Base-by-base conservation (phyloP, 1,139 yeast genomes). In the Candida sp. region DNA sequence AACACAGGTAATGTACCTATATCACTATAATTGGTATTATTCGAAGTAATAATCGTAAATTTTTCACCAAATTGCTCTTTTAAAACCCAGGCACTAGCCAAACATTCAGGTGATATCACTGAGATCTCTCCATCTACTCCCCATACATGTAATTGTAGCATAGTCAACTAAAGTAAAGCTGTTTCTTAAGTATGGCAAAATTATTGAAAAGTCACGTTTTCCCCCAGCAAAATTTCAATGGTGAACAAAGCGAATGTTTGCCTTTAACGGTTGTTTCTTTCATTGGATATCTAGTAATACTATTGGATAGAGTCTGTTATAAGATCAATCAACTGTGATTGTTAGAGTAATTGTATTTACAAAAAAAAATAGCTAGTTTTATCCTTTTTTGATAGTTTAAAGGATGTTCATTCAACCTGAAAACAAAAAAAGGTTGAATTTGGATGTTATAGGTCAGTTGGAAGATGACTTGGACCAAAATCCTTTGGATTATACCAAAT, bases 401-500 rank as follows among this genome's bases (percentile, higher is more conserved):
- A n/a, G n/a, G 35, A 58, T 63, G 61, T 60, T 59, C 47, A 61
- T 58, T 32, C 59, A 52, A 40, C 48, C 50, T 21, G 64, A 53
- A 22, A 66, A 59, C 49, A 61, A 62, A 51, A 68, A 67, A 49
- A 52, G 72, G 41, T 54, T 68, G 46, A 56, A 72, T 4, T 54
- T 73, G 44, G 86, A 80, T 50, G 70, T 73, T 34, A 73, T 79
- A 37, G 83, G 82, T 7, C 76, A 73, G 48, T 70, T 86, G 32
- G 83, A 84, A 52, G 89, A 83, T 47, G 75, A 72, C 23, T 61
- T 86, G 36, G 77, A 75, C 45, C 69, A 62, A n/a, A 70, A 82
- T 47, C 84, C 83, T 4, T 66, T 76, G 27, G 81, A 87, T 57
- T 73, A 82, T 44, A 54, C 62, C 7, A 68, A 77, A 41, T 84